These are phyloP conservation scores for Agrostemma githago DNA, from an alignment of 148 eudicot species.

Conservation along the genomic window DNA sequence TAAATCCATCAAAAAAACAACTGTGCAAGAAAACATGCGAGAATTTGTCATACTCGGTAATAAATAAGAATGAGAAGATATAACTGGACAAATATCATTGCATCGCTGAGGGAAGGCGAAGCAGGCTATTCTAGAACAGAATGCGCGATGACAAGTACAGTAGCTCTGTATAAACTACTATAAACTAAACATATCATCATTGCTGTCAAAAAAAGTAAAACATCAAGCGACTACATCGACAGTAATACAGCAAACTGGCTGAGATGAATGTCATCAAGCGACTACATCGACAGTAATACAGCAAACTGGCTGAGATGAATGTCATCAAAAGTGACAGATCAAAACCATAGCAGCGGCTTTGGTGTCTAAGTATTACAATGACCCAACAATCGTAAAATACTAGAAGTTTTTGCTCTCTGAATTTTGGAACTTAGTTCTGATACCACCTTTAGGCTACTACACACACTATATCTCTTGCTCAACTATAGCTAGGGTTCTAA, in stretches of 20 bases:
- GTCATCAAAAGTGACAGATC: neutral
- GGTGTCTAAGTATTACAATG: too few species aligned
- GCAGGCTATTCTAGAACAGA: too few species aligned
- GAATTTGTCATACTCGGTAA: neutral
- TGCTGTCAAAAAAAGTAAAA: neutral
- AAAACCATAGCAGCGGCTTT: too few species aligned
- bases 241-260: neutral
- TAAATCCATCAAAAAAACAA: neutral
- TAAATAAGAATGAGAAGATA: neutral
- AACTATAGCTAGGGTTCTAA: too few species aligned
- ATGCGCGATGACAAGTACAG: too few species aligned
- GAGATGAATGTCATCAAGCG: neutral
- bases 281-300: neutral
- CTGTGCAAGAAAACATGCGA: neutral
- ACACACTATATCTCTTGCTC: too few species aligned
- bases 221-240: neutral
- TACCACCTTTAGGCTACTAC: too few species aligned
- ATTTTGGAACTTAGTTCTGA: too few species aligned
- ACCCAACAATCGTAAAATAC: too few species aligned
- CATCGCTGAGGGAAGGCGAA: neutral
- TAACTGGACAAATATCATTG: neutral
- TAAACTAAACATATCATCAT: neutral
- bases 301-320: neutral
- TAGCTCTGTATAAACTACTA: neutral
- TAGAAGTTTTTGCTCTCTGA: too few species aligned